Conservation (phyloP, 352 stramenopile species). For the Elongisporangium prolatum region DNA sequence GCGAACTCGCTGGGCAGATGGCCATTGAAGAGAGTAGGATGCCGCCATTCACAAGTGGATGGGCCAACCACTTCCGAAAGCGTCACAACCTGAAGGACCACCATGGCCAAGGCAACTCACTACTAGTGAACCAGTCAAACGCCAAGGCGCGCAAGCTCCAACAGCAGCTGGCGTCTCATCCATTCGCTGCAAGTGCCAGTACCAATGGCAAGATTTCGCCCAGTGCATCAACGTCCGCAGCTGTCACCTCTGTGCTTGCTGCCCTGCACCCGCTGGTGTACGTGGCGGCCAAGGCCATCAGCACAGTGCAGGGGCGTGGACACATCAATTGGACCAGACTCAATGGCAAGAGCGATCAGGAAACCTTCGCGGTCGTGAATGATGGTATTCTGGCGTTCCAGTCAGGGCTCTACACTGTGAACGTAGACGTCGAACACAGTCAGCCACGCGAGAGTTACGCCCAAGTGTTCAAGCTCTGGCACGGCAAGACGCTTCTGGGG, state of each 20-base stretch:
- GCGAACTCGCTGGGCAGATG: neutral
- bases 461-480: constrained; percentile 32
- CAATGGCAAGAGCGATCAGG: constrained; percentile 22
- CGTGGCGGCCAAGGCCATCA: constrained; percentile 26
- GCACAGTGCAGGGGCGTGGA: constrained; percentile 26
- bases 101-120: neutral
- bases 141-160: neutral
- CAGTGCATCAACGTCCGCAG: neutral
- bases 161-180: neutral
- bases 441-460: constrained; percentile 32
- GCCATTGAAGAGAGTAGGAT: neutral
- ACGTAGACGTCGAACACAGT: constrained; percentile 37
- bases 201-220: neutral
- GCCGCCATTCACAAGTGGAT: neutral
- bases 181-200: neutral
- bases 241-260: neutral
- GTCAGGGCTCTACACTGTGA: constrained; percentile 32
- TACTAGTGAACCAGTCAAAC: neutral
- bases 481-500: constrained; percentile 29
- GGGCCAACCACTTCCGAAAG: neutral
- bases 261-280: constrained; percentile 20
- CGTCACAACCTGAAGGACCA: neutral
- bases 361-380: constrained; percentile 28
- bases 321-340: constrained; percentile 35
- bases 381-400: constrained; percentile 22